These are phyloP conservation scores for Plectosphaerella sp. DNA, from an alignment of 2,329 filamentous ascomycete species.

Conservation along the genomic window DNA sequence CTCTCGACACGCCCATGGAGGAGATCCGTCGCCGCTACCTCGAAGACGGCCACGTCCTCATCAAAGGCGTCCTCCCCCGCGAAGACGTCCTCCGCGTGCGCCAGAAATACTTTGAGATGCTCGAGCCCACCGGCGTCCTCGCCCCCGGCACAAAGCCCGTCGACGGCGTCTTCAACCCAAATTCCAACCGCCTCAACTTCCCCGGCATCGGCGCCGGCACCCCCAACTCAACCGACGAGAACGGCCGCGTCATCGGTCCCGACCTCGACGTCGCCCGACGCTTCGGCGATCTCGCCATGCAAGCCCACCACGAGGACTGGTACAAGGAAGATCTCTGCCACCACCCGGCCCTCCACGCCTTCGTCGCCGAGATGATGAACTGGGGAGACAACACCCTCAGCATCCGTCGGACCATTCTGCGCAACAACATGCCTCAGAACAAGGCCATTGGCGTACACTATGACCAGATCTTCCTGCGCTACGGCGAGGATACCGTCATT, in stretches of 20 bases:
- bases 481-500: constrained; percentile 49
- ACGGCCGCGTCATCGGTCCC: background rate
- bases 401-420: constrained; percentile 39
- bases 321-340: constrained; percentile 45
- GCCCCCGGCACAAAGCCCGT: constrained; percentile 45
- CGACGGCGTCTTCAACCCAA: constrained; percentile 43
- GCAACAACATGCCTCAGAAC: constrained; percentile 53
- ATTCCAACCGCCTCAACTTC: constrained; percentile 12
- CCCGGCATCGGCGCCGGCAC: constrained; percentile 43
- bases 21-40: constrained; percentile 33
- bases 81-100: constrained; percentile 47
- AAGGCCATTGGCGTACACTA: constrained; percentile 58
- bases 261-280: constrained; percentile 2
- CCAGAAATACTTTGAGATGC: constrained; percentile 46
- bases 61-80: constrained; percentile 50
- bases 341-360: constrained; percentile 44
- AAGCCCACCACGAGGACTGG: constrained; percentile 48
- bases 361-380: constrained; percentile 45
- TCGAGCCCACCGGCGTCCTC: constrained; percentile 51
- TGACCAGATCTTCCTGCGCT: constrained; percentile 52
- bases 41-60: constrained; percentile 47
- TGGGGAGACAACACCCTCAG: constrained; percentile 45
- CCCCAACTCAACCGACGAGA: constrained; percentile 28
- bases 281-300: constrained; percentile 36
- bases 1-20: constrained; percentile 36